Evolutionary conservation across 2,329 filamentous ascomycete species (phyloP).

Genomic region (Teratosphaeria destructans): DNA sequence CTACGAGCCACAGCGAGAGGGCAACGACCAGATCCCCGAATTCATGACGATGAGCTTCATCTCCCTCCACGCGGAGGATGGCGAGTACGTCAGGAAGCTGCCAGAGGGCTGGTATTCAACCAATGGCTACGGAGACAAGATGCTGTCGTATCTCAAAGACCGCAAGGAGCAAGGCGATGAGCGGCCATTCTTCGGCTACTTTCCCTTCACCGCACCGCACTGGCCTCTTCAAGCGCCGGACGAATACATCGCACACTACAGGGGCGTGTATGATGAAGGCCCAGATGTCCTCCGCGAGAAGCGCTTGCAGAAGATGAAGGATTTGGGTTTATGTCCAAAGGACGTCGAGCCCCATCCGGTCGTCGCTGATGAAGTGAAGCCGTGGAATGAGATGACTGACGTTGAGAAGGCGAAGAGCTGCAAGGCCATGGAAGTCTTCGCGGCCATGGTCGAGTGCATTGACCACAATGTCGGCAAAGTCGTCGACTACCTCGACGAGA

Average conservation of each 20-base stretch:
- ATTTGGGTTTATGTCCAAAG: slow-evolving; percentile 44
- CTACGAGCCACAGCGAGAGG: slow-evolving; percentile 37
- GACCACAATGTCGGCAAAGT: slow-evolving; percentile 52
- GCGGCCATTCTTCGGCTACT: slow-evolving; percentile 49
- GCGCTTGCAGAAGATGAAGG: slow-evolving; percentile 45
- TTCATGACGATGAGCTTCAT: slow-evolving; percentile 35
- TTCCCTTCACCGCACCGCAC: slow-evolving; percentile 53
- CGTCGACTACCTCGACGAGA: slow-evolving; percentile 44
- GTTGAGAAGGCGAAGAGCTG: slow-evolving; percentile 40
- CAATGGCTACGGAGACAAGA: slow-evolving; percentile 31
- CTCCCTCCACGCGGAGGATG: slow-evolving; percentile 30
- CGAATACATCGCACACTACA: slow-evolving; percentile 47
- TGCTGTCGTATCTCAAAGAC: slow-evolving; percentile 28
- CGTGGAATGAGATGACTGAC: slow-evolving; percentile 38
- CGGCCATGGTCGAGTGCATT: slow-evolving; percentile 48
- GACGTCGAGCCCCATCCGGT: slow-evolving; percentile 44
- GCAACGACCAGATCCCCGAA: slow-evolving; percentile 26
- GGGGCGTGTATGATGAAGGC: slow-evolving; percentile 50
- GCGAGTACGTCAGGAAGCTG: slow-evolving; percentile 29
- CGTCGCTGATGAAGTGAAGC: slow-evolving; percentile 38
- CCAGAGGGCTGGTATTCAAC: slow-evolving; percentile 30
- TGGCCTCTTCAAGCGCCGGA: slow-evolving; percentile 53
- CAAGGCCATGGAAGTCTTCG: slow-evolving; percentile 51
- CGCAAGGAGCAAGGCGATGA: slow-evolving; percentile 26
- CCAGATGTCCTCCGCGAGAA: slow-evolving; percentile 46